Evolutionary conservation across 1,139 yeast species (phyloP), one percentile per base, ranked within the genome.

Genomic region (Pichia sp.): DNA sequence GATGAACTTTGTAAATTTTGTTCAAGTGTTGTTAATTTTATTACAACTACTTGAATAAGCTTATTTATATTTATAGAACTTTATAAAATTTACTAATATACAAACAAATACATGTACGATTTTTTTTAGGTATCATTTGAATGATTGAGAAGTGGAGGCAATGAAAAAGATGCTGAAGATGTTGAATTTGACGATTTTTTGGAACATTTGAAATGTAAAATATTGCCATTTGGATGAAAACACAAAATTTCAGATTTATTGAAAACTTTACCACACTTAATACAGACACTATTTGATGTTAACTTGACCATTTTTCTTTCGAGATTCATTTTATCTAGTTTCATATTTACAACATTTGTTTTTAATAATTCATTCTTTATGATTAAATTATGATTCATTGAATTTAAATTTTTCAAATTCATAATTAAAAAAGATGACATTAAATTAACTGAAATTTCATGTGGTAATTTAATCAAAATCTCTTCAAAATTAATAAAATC

Each of bases 1-100:
- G 96, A 89, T 60, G 80, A 78, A 34, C 70, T 88, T 55, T 80
- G 83, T 31, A 87, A 90, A 65, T 90, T 84, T 69, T 88, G 96
- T 67, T 76, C 95, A 1, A 95, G 96, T 56, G 91, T 91, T 13
- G 72, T 88, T 44, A 78, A 75, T 59, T 84, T 87, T 62, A 73
- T 90, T 47, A 65, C 73, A 9, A 68, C 75, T 34, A 70, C 70
- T 43, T 73, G 65, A 52, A 27, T 19, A 18, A 10, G 25, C 19
- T 36, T 36, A 19, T 36, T 36, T 19, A 36, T 36, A 18, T 36
- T 36, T 36, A 36, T 36, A 19, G 41, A 18, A 36, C 14, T 36
- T 34, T 34, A 34, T 19, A 36, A 19, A 18, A 36, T 36, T 19
- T 29, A 42, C 22, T 25, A 22, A 33, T 47, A n/a, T 19, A 42